Evolutionary conservation across 306 rosid genomes (phyloP), one percentile per base, ranked within the genome.

Genomic region (Trifolium repens): DNA sequence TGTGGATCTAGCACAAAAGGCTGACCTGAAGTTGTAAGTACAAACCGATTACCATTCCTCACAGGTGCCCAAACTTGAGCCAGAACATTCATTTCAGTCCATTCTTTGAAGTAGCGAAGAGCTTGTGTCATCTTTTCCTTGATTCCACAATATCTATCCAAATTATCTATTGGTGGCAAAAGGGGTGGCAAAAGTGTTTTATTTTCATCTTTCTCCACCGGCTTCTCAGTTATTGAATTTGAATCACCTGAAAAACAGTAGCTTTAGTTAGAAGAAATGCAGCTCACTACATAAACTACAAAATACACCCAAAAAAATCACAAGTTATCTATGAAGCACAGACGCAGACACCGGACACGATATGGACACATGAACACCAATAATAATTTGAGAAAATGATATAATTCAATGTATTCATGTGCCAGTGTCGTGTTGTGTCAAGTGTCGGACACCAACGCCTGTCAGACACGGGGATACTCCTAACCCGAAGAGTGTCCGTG

Each of bases 21-120:
- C 70, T 92, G 99, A 54, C 96, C 99, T 8, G 90, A 88, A 67
- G 99, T 94, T 83, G 96, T 86, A 43, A 94, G 99, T 57, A 83
- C 85, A 75, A 67, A 65, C 53, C 83, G 85, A 53, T 77, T 78
- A 30, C 92, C 96, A 2, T 78, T 82, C 75, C 82, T 84, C 50
- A 92, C 89, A 3, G 99, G 99, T 3, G 93, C 98, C 99, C 99
- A 94, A 85, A 94, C 82, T 81, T 94, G 99, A 71, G 93, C 98
- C 43, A 94, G 85, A 64, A 90, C 85, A 84, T 89, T 90, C 78
- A 90, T 85, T 80, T 87, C 96, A 1, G 97, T 85, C 76, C 78
- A 84, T 32, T 91, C 97, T 86, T 91, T 94, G 77, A 90, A 84
- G 85, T 84, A 55, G 52, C 96, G 86, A 52, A 94, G 91, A 2